Base-by-base conservation (phyloP, 192 early-diverging fungal species). In the Coemansia sp. region DNA sequence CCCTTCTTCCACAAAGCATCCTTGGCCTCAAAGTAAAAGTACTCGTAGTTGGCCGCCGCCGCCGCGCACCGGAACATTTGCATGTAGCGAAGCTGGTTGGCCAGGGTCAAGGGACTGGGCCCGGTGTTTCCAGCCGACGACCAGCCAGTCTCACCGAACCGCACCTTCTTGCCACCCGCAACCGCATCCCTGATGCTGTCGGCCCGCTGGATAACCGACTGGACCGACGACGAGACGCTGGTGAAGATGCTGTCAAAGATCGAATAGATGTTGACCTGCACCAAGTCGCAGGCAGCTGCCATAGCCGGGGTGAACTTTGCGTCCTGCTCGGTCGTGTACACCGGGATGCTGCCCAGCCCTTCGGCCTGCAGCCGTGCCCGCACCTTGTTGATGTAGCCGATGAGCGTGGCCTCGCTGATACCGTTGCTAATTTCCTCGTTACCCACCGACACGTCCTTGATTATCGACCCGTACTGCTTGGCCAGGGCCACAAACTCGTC, bases 1-100 rank as follows among this genome's bases (percentile, higher is more conserved):
- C 42, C 48, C 30, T 51, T 5, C 54, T 74, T 74, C 70, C 70
- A 74, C 28, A 51, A 18, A 1, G 70, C 64, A 25, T 74, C 48
- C 64, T 74, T 74, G 6, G 70, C 70, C 17, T 74, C 70, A 56
- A 74, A 74, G 59, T 59, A 74, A 22, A 74, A 74, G 55, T 74
- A 74, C n/a, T 61, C 47, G 30, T 33, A 60, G 5, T 46, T 51
- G 19, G 54, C 51, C 0, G 37, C 22, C 0, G 44, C 43, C 0
- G 64, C 70, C 0, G 57, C 56, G 39, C 70, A 74, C 40, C 56
- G 55, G 52, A 74, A 61, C 51, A 54, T 47, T 27, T 59, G 38
- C 9, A 52, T 56, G 53, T 48, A 74, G 2, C 36, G 26, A 1
- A 56, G 46, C 31, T 74, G 43, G 44, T 63, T 66, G 12, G 33